Evolutionary conservation across 2,329 filamentous ascomycete genomes (phyloP).

Genomic region (Penicillium sclerotiorum): DNA sequence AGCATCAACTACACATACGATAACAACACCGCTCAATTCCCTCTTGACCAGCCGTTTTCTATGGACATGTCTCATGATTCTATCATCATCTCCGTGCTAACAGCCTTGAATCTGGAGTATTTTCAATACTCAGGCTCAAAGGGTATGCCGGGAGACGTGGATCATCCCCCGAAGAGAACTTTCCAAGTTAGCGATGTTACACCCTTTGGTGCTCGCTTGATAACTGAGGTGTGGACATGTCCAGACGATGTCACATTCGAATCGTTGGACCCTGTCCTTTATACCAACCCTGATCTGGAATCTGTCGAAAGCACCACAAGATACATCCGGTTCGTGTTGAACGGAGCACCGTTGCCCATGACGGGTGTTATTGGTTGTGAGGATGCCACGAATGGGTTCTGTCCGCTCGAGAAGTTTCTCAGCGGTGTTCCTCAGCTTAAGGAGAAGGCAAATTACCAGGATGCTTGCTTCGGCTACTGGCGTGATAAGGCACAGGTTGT

Average conservation of each 20-base stretch:
- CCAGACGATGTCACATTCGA: conserved; percentile 26
- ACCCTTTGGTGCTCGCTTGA: conserved; percentile 58
- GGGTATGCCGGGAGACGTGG: conserved; percentile 28
- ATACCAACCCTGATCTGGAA: conserved; percentile 31
- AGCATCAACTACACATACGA: conserved; percentile 56
- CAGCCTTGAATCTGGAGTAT: conserved; percentile 59
- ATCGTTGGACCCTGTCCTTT: conserved; percentile 38
- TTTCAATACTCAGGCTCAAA: conserved; percentile 39
- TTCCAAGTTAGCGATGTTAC: conserved; percentile 57
- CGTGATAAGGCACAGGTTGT: conserved; percentile 28
- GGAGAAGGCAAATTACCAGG: conserved; percentile 30
- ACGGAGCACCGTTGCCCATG: conserved; percentile 32
- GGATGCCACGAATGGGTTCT: conserved; percentile 32
- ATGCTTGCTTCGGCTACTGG: conserved; percentile 35
- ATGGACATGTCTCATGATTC: conserved; percentile 59
- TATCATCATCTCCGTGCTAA: conserved; percentile 54
- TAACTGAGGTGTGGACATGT: conserved; percentile 61
- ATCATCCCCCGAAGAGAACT: conserved; percentile 48
- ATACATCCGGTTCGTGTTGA: conserved; percentile 37
- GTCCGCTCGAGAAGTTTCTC: conserved; percentile 30
- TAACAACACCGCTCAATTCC: conserved; percentile 50
- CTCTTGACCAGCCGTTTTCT: conserved; percentile 53
- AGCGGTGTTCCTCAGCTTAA: conserved; percentile 25
- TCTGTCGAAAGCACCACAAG: conserved; percentile 15
- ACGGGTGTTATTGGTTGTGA: conserved; percentile 32